phyloP scores from a whole-genome alignment of 2,329 filamentous ascomycete genomes.

The Coniochaeta prunicola region DNA sequence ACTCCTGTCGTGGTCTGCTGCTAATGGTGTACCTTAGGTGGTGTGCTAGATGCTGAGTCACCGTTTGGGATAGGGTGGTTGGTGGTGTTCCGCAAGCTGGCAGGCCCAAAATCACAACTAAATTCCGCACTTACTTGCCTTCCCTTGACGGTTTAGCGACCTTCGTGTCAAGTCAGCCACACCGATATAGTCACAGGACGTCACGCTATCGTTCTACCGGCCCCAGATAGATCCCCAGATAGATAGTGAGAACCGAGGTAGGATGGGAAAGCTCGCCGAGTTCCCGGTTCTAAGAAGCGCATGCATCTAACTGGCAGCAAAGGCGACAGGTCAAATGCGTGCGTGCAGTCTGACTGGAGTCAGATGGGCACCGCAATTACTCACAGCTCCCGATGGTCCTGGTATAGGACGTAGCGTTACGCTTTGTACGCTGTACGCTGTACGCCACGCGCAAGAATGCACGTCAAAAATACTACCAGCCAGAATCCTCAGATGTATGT shows the following conservation, averaged over 20 bases:
- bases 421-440: not conserved
- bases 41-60: not conserved
- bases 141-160: too few species aligned
- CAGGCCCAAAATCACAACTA: not conserved
- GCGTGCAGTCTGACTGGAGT: not conserved
- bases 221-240: too few species aligned
- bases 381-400: not conserved
- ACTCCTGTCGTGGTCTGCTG: not conserved
- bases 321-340: not conserved
- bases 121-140: too few species aligned
- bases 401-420: too few species aligned
- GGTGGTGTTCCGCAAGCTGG: not conserved
- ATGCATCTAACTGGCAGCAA: not conserved
- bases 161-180: not conserved
- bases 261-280: not conserved
- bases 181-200: not conserved
- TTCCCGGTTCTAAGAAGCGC: not conserved
- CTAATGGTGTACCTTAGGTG: not conserved
- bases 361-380: not conserved
- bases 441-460: not conserved
- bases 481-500: not conserved
- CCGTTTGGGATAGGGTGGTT: not conserved
- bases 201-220: not conserved
- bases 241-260: not conserved
- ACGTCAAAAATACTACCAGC: not conserved